Percentiles rank a stretch among this genome's conserved stretches.
Conservation (phyloP, 2,329 filamentous ascomycete species). For the Botryotinia narcissicola region DNA sequence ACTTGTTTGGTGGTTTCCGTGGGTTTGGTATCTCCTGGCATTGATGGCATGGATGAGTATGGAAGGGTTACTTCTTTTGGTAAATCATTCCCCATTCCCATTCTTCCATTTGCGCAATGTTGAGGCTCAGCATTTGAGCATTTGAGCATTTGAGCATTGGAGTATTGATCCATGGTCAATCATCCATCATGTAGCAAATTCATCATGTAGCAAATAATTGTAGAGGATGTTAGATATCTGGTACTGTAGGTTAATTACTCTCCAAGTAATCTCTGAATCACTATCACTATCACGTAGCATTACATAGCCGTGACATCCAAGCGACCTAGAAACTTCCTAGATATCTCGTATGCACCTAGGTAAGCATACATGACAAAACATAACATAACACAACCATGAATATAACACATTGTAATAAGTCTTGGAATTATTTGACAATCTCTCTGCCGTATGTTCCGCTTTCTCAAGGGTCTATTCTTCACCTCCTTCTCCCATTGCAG, state of each 20-base stretch:
- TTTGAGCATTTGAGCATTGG: background rate
- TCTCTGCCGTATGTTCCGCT: background rate
- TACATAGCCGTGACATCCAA: background rate
- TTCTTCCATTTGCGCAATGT: background rate
- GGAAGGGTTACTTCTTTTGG: background rate
- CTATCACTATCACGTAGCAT: background rate
- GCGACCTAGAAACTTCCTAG: background rate
- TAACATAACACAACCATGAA: background rate
- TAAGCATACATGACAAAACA: background rate
- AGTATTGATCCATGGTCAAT: background rate
- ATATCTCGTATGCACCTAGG: background rate
- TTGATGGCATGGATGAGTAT: background rate
- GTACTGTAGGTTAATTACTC: background rate
- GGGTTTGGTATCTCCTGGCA: background rate
- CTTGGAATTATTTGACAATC: background rate
- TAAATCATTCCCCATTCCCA: background rate
- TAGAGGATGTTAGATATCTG: background rate
- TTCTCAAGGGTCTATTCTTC: background rate
- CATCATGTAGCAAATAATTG: background rate
- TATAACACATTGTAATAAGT: background rate
- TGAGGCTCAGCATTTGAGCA: slow-evolving; percentile 11
- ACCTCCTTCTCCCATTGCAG: background rate
- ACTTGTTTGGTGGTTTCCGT: background rate
- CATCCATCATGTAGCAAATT: background rate
- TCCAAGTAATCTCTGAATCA: background rate